phyloP scores from a whole-genome alignment of 345 rosid species.

The Cardiospermum halicacabum region DNA sequence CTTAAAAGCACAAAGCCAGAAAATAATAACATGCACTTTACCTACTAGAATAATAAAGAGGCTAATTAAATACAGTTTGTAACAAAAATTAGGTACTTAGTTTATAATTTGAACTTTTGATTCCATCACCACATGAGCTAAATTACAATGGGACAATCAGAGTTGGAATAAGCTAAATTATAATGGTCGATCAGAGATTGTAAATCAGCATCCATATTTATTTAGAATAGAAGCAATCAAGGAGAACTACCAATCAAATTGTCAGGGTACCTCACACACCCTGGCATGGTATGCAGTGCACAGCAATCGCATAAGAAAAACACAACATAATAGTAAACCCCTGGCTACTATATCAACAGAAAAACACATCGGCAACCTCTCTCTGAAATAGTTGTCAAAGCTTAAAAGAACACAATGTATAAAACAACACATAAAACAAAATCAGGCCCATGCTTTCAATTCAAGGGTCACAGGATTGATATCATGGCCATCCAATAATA shows the following conservation, averaged over 20 bases:
- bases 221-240: neutral
- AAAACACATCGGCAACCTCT: neutral
- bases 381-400: neutral
- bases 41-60: neutral
- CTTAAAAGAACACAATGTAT: neutral
- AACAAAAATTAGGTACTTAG: neutral
- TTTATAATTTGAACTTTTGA: neutral
- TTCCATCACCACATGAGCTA: neutral
- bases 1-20: neutral
- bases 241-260: constrained; percentile 10
- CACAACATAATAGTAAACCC: neutral
- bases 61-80: neutral
- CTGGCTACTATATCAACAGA: neutral
- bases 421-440: no score
- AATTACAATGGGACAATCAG: neutral
- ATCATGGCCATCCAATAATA: neutral
- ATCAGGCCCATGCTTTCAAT: no score
- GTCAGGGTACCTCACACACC: neutral
- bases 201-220: neutral
- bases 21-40: neutral
- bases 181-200: neutral
- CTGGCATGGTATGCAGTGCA: constrained; percentile 5
- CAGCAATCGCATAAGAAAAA: constrained; percentile 2
- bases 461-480: neutral
- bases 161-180: neutral